Conservation (phyloP, 805 yeast species). For the Yarrowia yakushimensis region DNA sequence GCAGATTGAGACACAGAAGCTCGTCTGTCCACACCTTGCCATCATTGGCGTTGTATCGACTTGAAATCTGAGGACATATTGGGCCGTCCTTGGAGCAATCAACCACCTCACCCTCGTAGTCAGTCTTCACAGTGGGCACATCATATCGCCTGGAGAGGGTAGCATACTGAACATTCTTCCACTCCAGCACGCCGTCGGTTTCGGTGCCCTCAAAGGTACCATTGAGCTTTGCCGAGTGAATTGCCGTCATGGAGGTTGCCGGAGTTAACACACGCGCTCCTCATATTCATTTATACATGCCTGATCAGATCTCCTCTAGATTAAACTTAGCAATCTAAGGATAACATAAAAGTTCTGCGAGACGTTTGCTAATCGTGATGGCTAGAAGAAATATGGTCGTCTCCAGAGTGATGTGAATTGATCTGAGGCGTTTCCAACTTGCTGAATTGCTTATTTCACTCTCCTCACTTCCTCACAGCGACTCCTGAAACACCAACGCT, state of each 20-base stretch:
- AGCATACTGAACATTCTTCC: slow-evolving; percentile 1
- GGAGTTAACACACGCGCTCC: background rate
- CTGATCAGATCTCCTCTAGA: background rate
- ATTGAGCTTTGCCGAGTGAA: background rate
- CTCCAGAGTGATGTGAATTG: too few relatives aligned
- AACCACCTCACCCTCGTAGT: slow-evolving; percentile 22
- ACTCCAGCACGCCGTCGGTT: background rate
- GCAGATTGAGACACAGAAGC: slow-evolving; percentile 1
- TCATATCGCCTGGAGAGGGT: background rate
- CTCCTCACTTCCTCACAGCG: background rate
- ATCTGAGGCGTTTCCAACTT: too few relatives aligned
- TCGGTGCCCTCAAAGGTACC: slow-evolving; percentile 1
- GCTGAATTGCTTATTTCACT: background rate
- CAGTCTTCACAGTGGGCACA: slow-evolving; percentile 10
- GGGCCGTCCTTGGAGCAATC: slow-evolving; percentile 29
- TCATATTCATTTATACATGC: background rate
- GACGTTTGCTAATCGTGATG: background rate
- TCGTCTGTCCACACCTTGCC: slow-evolving; percentile 5
- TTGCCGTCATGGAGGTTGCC: background rate
- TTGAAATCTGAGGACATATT: slow-evolving; percentile 29
- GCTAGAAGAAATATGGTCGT: background rate
- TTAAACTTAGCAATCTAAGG: slow-evolving; percentile 5
- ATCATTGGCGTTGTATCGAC: background rate
- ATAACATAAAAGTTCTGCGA: background rate
- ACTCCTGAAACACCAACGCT: background rate